These are phyloP conservation scores for Leccinum longicurvipes DNA, from an alignment of 768 basidiomycete species.

Conservation along the genomic window DNA sequence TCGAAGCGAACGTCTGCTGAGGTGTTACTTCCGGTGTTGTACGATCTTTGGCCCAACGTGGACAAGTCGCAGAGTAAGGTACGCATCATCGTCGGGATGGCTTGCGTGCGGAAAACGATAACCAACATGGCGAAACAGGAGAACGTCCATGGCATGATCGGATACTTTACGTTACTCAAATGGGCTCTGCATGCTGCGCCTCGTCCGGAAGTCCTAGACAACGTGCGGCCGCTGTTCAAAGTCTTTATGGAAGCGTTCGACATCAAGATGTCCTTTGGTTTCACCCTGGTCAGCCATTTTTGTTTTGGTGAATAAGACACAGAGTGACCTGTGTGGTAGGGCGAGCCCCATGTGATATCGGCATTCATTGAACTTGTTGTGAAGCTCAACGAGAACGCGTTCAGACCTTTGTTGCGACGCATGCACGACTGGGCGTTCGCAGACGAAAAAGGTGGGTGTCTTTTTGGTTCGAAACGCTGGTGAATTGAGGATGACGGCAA, in stretches of 20 bases:
- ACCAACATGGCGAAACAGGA: slow-evolving; percentile 17
- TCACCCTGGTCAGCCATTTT: slow-evolving; percentile 27
- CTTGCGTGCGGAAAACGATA: background rate
- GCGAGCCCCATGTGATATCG: slow-evolving; percentile 50
- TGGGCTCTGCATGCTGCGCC: slow-evolving; percentile 61
- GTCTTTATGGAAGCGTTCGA: slow-evolving; percentile 80
- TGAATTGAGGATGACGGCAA: background rate
- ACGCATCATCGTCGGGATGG: background rate
- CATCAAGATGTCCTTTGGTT: slow-evolving; percentile 34
- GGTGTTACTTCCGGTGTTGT: slow-evolving; percentile 62
- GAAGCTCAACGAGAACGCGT: slow-evolving; percentile 88
- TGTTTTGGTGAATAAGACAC: too few relatives aligned
- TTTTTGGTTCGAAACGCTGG: too few relatives aligned
- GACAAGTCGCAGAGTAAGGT: slow-evolving; percentile 38
- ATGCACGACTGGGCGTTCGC: slow-evolving; percentile 95
- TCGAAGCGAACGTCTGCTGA: slow-evolving; percentile 70
- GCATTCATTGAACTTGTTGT: slow-evolving; percentile 88
- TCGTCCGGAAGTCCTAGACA: slow-evolving; percentile 59
- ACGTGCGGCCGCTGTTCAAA: slow-evolving; percentile 67
- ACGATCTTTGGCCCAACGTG: slow-evolving; percentile 51
- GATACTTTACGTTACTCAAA: slow-evolving; percentile 68
- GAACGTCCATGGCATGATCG: slow-evolving; percentile 24
- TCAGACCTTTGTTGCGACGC: slow-evolving; percentile 88
- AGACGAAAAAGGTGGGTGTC: slow-evolving; percentile 43
- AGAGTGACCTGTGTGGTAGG: slow-evolving; percentile 33